These are phyloP conservation scores for Aspergillus sp. DNA, from an alignment of 2,329 filamentous ascomycete genomes.

Conservation along the genomic window DNA sequence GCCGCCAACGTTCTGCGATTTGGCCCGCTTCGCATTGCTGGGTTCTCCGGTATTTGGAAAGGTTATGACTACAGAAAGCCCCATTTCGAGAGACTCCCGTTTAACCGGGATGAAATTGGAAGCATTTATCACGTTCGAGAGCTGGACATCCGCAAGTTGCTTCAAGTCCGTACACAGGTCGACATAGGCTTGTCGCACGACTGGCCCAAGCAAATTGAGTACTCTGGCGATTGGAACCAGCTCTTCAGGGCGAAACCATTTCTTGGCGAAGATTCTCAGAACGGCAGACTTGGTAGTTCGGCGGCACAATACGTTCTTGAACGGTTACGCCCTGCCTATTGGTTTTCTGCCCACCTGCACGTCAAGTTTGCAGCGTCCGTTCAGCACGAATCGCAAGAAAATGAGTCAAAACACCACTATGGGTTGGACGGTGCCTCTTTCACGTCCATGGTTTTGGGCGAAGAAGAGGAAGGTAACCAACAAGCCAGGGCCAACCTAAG, in stretches of 20 bases:
- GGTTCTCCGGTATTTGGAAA: slow-evolving; percentile 94
- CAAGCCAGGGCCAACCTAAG: background rate
- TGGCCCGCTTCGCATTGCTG: slow-evolving; percentile 83
- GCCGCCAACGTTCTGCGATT: slow-evolving; percentile 84
- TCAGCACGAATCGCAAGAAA: slow-evolving; percentile 41
- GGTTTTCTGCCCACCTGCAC: slow-evolving; percentile 94
- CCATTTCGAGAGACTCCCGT: slow-evolving; percentile 84
- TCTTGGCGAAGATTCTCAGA: slow-evolving; percentile 73
- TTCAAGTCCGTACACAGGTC: slow-evolving; percentile 81
- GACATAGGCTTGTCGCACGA: slow-evolving; percentile 93
- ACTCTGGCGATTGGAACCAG: slow-evolving; percentile 65
- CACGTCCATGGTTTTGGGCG: slow-evolving; percentile 10
- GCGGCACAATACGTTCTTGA: slow-evolving; percentile 81
- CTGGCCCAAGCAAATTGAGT: slow-evolving; percentile 85
- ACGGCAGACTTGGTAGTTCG: slow-evolving; percentile 73
- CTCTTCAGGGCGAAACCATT: slow-evolving; percentile 73
- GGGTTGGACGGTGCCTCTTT: slow-evolving; percentile 22
- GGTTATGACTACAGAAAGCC: slow-evolving; percentile 80
- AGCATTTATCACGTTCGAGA: slow-evolving; percentile 89
- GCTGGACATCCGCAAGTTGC: slow-evolving; percentile 83
- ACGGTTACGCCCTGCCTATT: slow-evolving; percentile 75
- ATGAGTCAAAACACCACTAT: slow-evolving; percentile 12
- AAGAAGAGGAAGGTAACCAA: slow-evolving; percentile 2
- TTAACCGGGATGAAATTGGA: slow-evolving; percentile 71
- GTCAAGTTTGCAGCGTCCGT: slow-evolving; percentile 74